phyloP scores from a whole-genome alignment of 805 yeast genomes.

The Candida succiphila region DNA sequence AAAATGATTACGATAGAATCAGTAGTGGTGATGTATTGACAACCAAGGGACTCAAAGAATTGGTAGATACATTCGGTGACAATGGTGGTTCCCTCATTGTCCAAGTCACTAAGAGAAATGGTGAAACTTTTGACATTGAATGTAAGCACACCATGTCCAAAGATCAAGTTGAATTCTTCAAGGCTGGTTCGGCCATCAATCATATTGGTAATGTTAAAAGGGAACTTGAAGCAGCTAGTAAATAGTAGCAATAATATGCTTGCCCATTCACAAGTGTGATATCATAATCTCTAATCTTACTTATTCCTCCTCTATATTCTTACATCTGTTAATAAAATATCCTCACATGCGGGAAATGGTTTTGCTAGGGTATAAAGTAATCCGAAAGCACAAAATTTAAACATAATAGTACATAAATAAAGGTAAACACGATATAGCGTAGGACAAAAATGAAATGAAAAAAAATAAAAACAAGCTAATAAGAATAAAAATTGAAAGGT shows the following conservation, averaged over 20 bases:
- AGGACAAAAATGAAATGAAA: too few relatives aligned
- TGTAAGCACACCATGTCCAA: slow-evolving; percentile 94
- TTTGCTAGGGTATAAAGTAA: too few relatives aligned
- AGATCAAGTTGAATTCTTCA: slow-evolving; percentile 93
- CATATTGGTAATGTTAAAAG: slow-evolving; percentile 40
- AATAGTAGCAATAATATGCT: too few relatives aligned
- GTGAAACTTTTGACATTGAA: slow-evolving; percentile 57
- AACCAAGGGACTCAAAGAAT: slow-evolving; percentile 63
- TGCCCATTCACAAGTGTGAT: too few relatives aligned
- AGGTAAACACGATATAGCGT: too few relatives aligned
- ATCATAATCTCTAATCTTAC: background rate
- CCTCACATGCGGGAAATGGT: too few relatives aligned
- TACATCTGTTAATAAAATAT: background rate
- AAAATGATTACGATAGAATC: slow-evolving; percentile 77
- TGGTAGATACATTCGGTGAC: slow-evolving; percentile 74
- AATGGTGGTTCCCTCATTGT: slow-evolving; percentile 76
- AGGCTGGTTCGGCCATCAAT: slow-evolving; percentile 95
- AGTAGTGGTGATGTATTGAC: slow-evolving; percentile 69
- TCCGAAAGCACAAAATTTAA: too few relatives aligned
- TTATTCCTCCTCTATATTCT: background rate
- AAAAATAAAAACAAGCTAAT: too few relatives aligned
- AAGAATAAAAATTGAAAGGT: too few relatives aligned
- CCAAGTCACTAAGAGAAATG: slow-evolving; percentile 65
- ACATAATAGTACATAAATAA: too few relatives aligned
- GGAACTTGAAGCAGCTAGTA: slow-evolving; percentile 3